phyloP scores from a whole-genome alignment of 768 basidiomycete species.

The Rossbeevera mucosa region DNA sequence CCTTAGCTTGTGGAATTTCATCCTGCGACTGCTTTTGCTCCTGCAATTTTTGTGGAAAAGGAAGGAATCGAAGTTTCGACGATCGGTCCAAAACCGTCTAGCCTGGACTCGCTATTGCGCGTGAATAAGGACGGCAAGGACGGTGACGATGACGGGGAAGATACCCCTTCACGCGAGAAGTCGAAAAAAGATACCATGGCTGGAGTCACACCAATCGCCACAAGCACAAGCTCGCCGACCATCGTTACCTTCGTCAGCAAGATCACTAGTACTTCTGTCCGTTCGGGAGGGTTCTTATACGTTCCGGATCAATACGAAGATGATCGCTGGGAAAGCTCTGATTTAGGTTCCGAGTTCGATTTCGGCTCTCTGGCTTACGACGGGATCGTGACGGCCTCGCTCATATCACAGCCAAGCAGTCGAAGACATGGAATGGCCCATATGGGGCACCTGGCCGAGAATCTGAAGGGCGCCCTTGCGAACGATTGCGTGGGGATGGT shows the following conservation, averaged over 20 bases:
- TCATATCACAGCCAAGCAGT: neutral
- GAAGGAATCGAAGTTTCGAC: constrained; percentile 7
- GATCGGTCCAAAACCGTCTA: constrained; percentile 4
- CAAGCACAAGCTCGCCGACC: constrained; percentile 7
- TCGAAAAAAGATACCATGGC: neutral
- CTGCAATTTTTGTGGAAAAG: constrained; percentile 18
- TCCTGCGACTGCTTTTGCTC: constrained; percentile 12
- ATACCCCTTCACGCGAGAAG: neutral
- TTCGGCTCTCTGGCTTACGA: neutral
- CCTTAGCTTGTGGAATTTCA: constrained; percentile 15
- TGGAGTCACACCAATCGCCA: neutral
- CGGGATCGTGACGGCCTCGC: neutral
- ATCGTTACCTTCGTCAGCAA: constrained; percentile 9
- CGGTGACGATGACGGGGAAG: neutral
- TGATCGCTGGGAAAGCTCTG: neutral
- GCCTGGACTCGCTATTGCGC: constrained; percentile 13
- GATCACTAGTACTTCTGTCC: constrained; percentile 14
- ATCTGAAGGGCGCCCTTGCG: neutral
- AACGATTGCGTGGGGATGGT: neutral
- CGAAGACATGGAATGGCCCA: constrained; percentile 13
- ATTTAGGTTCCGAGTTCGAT: neutral
- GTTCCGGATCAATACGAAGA: constrained; percentile 1
- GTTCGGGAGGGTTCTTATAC: constrained; percentile 9
- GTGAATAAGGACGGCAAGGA: constrained; percentile 5
- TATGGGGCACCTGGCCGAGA: neutral